Base-by-base conservation (phyloP, 2,329 filamentous ascomycete species). In the Fusarium sp. region DNA sequence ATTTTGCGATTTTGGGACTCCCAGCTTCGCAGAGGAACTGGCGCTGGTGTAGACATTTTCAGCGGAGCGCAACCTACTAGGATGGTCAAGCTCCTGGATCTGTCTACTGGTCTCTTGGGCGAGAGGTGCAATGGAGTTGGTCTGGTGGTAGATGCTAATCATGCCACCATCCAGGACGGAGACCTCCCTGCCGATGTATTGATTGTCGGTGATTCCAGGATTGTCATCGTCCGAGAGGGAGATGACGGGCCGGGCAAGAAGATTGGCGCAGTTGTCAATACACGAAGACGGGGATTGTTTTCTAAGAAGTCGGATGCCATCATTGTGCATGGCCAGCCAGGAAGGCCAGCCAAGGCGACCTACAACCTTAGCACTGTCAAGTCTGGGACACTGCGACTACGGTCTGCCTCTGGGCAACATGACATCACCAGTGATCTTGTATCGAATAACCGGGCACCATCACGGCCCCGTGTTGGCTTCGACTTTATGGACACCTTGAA, bases 1-100 rank as follows among this genome's bases (percentile, higher is more conserved):
- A 82, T 91, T 8, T 82, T 87, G 6, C 86, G 86, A 16, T 91
- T 91, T 80, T 91, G 89, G 89, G 89, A 91, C 39, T 86, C 89
- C 1, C 89, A 91, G 72, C 83, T 89, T 13, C 87, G 88, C 14
- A 87, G 86, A 70, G 84, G 85, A 16, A 82, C 82, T 9, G 86
- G 86, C n/a, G 85, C 85, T 14, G 86, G 87, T 2, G 86, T 87
- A 8, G 89, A 89, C 65, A 81, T 90, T 3, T 91, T 91, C 74
- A 88, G 87, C 67, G 88, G 88, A 56, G 83, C 87, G 0, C 88
- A 88, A 65, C 87, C 88, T 0, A 86, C 86, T 2, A 85, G 87
- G 57, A 91, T 91, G 88, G 78, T 89, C 14, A 89, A 88, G 58
- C 80, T 91, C 5, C 83, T 83, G 18, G 88, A 91, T 56, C 80